Percentiles rank a stretch among this genome's conserved stretches.
Conservation (phyloP, 768 basidiomycete genomes). For the Lepiota brunneoincarnata region DNA sequence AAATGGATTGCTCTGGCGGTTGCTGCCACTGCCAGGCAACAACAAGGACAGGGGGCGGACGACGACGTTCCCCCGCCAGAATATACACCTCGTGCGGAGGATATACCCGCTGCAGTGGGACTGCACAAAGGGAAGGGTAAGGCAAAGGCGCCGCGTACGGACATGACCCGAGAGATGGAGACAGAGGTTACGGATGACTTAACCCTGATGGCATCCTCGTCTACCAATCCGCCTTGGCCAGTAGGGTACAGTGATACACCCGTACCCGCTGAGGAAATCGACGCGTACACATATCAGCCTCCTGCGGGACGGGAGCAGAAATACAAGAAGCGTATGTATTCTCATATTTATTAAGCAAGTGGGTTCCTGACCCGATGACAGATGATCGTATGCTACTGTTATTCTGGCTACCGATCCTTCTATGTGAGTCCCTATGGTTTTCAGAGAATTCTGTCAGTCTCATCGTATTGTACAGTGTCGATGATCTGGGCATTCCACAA, state of each 20-base stretch:
- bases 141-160: background rate
- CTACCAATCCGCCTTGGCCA: conserved; percentile 24
- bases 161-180: conserved; percentile 5
- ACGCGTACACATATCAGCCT: conserved; percentile 66
- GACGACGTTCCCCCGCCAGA: conserved; percentile 66
- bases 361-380: conserved; percentile 25
- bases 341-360: background rate
- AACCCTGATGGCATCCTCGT: conserved; percentile 3
- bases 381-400: conserved; percentile 83
- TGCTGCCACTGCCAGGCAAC: conserved; percentile 43
- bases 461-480: conserved; percentile 43
- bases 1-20: conserved; percentile 64
- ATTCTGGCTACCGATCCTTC: conserved; percentile 85
- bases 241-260: conserved; percentile 47
- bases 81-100: conserved; percentile 62
- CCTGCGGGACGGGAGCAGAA: conserved; percentile 39
- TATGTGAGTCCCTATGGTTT: conserved; percentile 51
- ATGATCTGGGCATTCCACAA: conserved; percentile 60
- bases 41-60: conserved; percentile 23
- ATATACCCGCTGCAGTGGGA: background rate
- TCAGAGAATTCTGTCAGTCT: conserved; percentile 1
- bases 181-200: conserved; percentile 16
- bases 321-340: conserved; percentile 66
- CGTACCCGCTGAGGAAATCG: conserved; percentile 64
- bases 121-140: conserved; percentile 3